A percentile compares a stretch with the other conserved stretches of the same genome.
Conservation (phyloP, 75 land plant genomes). For the Ceratopteris richardii region DNA sequence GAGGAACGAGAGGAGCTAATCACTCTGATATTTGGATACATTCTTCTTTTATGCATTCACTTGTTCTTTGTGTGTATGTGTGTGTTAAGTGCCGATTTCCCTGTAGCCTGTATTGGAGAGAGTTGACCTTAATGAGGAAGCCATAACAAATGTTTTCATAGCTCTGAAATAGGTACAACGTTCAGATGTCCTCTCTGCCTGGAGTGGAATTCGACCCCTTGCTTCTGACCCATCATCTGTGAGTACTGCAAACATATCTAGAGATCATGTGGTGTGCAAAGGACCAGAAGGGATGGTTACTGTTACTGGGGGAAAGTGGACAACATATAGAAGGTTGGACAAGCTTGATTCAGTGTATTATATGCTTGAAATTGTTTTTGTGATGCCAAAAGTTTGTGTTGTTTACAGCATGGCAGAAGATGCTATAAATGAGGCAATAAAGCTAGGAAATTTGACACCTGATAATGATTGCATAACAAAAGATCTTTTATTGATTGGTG, state of each 20-base stretch:
- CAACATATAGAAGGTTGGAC: slow-evolving; percentile 83
- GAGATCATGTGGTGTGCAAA: slow-evolving; percentile 84
- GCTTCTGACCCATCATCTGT: slow-evolving; percentile 80
- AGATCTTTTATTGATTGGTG: slow-evolving; percentile 59
- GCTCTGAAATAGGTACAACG: slow-evolving; percentile 92
- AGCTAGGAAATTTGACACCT: slow-evolving; percentile 58
- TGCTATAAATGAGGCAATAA: slow-evolving; percentile 85
- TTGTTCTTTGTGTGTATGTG: too few species aligned
- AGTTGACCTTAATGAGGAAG: too few species aligned
- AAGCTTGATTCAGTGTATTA: neutral
- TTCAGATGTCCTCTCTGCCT: slow-evolving; percentile 90
- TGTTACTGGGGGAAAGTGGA: slow-evolving; percentile 99
- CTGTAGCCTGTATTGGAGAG: too few species aligned
- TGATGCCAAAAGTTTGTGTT: neutral
- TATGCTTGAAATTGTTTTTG: neutral
- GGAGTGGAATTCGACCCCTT: slow-evolving; percentile 98
- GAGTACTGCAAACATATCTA: slow-evolving; percentile 78
- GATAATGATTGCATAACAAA: slow-evolving; percentile 48
- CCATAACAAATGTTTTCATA: too few species aligned
- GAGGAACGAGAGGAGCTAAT: too few species aligned
- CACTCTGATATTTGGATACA: too few species aligned
- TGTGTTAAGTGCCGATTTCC: too few species aligned
- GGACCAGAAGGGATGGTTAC: slow-evolving; percentile 83
- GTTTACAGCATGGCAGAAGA: slow-evolving; percentile 95
- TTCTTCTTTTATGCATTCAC: too few species aligned